A percentile compares a stretch with the other conserved stretches of the same genome.
phyloP scores from a whole-genome alignment of 2,329 filamentous ascomycete species.

The Pezizomycotina sp. region DNA sequence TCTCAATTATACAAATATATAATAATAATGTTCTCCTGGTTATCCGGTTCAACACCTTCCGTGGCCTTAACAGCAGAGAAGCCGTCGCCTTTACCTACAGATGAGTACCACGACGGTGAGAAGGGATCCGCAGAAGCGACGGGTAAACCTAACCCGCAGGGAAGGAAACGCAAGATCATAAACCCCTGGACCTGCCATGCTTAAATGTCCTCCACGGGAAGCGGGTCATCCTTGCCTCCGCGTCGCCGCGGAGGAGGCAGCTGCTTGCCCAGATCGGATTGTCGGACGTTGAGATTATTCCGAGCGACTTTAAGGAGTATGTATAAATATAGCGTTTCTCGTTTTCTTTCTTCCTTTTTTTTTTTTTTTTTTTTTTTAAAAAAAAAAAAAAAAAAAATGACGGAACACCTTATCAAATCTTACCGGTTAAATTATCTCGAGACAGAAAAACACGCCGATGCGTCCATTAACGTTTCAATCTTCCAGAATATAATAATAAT shows the following conservation, averaged over 20 bases:
- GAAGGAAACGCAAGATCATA: conserved; percentile 13
- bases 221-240: conserved; percentile 76
- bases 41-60: conserved; percentile 8
- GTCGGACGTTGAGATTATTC: conserved; percentile 62
- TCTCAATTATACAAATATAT: not conserved
- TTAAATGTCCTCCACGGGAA: conserved; percentile 59
- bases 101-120: conserved; percentile 7
- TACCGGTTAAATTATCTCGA: too few relatives aligned
- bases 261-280: conserved; percentile 66
- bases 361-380: too few relatives aligned
- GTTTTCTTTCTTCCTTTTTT: too few relatives aligned
- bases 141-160: conserved; percentile 8
- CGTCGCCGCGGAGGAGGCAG: conserved; percentile 67
- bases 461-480: too few relatives aligned
- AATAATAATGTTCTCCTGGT: conserved; percentile 4
- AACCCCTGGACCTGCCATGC: conserved; percentile 61
- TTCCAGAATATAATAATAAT: too few relatives aligned
- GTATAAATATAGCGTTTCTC: too few relatives aligned
- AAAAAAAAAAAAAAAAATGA: too few relatives aligned
- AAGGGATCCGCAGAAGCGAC: conserved; percentile 1
- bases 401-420: too few relatives aligned
- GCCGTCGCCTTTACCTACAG: conserved; percentile 16
- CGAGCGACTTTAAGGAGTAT: conserved; percentile 72
- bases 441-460: too few relatives aligned
- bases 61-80: conserved; percentile 2